Evolutionary conservation across 1,284 basidiomycete genomes (phyloP), one percentile per base, ranked within the genome.

Genomic region (Cryptococcus sp.): DNA sequence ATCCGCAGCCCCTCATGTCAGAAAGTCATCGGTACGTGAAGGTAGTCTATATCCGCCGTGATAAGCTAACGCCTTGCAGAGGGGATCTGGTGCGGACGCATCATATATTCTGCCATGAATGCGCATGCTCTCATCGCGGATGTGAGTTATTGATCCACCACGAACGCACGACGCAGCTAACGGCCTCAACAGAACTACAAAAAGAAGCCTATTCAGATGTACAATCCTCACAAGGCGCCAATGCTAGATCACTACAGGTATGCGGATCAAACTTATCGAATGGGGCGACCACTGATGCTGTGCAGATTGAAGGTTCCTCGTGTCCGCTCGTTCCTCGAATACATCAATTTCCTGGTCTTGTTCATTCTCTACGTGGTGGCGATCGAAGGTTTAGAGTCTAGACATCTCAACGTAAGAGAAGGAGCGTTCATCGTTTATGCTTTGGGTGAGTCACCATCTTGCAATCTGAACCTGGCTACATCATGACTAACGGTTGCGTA

Each of bases 201-300:
- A 80, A 85, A 88, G 52, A 90, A 86, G 37, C 92, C 93, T 1
- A 85, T 96, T 39, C 90, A 93, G 76, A 89, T 95, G 68, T 96
- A 96, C 76, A 92, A 97, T 72, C 93, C 93, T 1, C 87, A 91
- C 72, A 91, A 87, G 71, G 93, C 93, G 0, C 92, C 93, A 13
- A 76, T 96, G 25, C 83, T 97, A 5, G 93, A 97, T 72, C 93
- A 97, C 75, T 93, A 95, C 69, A 86, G 91, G 88, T 89, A 58
- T 47, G 82, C 47, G 8, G 8, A 34, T 61, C 38, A 20, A 15
- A 34, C 23, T 19, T 25, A 41, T 45, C 40, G 40, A 58, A n/a
- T 44, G 22, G 25, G n/a, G n/a, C 52, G 13, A 34, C 8, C 8
- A 34, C 29, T 34, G 29, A 34, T 34, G 8, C 8, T 7, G 41